These are phyloP conservation scores for Ophiostoma montium DNA, from an alignment of 2,329 filamentous ascomycete genomes.

Conservation along the genomic window DNA sequence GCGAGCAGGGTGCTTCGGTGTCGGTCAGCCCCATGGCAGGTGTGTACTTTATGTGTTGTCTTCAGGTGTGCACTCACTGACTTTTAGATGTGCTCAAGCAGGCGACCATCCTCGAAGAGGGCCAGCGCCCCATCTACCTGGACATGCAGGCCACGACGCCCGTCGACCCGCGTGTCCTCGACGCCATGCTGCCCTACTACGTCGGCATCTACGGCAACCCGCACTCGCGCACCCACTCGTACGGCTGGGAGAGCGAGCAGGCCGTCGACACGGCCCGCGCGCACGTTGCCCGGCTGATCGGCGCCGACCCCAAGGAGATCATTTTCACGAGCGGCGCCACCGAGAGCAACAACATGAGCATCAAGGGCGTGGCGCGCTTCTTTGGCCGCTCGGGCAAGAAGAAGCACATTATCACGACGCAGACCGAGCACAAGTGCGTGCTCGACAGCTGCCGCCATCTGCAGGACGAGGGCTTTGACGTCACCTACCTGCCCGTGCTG, in stretches of 20 bases:
- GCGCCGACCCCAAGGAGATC: conserved; percentile 92
- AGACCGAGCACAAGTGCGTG: conserved; percentile 98
- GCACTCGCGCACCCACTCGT: conserved; percentile 92
- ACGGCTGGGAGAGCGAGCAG: conserved; percentile 96
- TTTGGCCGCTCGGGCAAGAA: conserved; percentile 90
- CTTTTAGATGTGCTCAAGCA: conserved; percentile 65
- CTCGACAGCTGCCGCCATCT: conserved; percentile 93
- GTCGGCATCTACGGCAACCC: conserved; percentile 93
- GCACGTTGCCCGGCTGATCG: conserved; percentile 75
- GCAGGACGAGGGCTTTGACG: conserved; percentile 89
- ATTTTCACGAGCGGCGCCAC: conserved; percentile 97
- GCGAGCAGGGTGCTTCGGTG: conserved; percentile 16
- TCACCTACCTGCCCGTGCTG: conserved; percentile 93
- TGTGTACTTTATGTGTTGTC: conserved; percentile 16
- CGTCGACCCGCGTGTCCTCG: conserved; percentile 83
- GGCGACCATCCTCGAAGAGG: conserved; percentile 84
- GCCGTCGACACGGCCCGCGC: conserved; percentile 76
- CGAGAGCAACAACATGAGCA: conserved; percentile 99
- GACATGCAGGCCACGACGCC: conserved; percentile 98
- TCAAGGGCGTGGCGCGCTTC: conserved; percentile 94
- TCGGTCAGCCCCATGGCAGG: conserved; percentile 72
- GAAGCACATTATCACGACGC: conserved; percentile 93
- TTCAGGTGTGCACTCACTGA: not conserved
- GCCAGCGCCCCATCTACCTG: conserved; percentile 86
- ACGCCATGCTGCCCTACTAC: conserved; percentile 92